Evolutionary conservation across 805 yeast species (phyloP).

Genomic region (Starmerella roubikii): DNA sequence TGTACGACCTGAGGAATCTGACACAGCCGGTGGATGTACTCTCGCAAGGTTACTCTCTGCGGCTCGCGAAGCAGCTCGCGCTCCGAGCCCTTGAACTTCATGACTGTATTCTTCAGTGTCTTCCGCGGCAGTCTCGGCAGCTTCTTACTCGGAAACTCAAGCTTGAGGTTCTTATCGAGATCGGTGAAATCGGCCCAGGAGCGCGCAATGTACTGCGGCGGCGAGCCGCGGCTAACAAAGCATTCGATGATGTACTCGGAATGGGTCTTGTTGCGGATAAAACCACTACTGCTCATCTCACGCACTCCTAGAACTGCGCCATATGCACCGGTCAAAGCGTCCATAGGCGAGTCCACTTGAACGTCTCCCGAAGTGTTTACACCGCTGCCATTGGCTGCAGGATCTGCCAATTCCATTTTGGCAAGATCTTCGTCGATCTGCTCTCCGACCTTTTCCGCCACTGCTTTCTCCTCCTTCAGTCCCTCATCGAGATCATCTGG

Average conservation of each 20-base stretch:
- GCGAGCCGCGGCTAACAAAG: constrained; percentile 20
- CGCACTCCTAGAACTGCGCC: constrained; percentile 60
- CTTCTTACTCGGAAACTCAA: constrained; percentile 54
- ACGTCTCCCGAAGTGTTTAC: constrained; percentile 13
- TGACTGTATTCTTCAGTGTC: constrained; percentile 22
- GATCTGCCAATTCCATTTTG: constrained; percentile 4
- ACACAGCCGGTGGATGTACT: constrained; percentile 46
- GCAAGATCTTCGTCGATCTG: constrained; percentile 17
- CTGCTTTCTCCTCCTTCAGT: neutral
- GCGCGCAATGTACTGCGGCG: constrained; percentile 39
- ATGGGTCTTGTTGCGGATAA: constrained; percentile 20
- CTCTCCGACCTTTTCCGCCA: constrained; percentile 9
- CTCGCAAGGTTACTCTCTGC: constrained; percentile 62
- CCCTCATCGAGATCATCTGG: constrained; percentile 1
- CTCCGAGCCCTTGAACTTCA: constrained; percentile 7
- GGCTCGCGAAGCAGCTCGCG: constrained; percentile 51
- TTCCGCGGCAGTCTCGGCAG: constrained; percentile 48
- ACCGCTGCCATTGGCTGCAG: neutral
- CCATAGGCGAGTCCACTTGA: constrained; percentile 1
- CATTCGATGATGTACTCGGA: constrained; percentile 25
- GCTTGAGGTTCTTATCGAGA: constrained; percentile 37
- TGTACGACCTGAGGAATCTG: constrained; percentile 43
- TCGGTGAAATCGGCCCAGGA: constrained; percentile 55
- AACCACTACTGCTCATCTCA: constrained; percentile 20
- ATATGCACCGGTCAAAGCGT: constrained; percentile 42